Percentiles rank a stretch among this genome's conserved stretches.
Evolutionary conservation across 805 yeast genomes (phyloP).

Genomic region (Hanseniaspora osmophila): DNA sequence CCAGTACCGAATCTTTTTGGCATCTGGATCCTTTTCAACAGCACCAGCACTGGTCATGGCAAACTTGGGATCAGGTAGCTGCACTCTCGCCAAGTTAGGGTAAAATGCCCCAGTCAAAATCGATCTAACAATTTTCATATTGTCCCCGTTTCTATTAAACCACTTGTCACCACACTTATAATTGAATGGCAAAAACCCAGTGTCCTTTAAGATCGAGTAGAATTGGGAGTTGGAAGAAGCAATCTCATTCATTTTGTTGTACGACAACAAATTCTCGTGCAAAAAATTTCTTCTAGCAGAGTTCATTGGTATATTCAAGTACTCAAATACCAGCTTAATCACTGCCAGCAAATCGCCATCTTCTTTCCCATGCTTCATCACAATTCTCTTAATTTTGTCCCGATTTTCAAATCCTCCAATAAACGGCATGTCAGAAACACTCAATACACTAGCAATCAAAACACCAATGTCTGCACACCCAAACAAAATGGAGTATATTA

Average conservation of each 20-base stretch:
- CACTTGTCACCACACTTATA: conserved; percentile 22
- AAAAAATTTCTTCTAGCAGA: conserved; percentile 31
- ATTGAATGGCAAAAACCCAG: conserved; percentile 56
- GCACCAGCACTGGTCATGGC: conserved; percentile 62
- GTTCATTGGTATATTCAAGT: conserved; percentile 21
- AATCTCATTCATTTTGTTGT: conserved; percentile 54
- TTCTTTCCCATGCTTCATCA: conserved; percentile 24
- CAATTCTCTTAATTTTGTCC: conserved; percentile 41
- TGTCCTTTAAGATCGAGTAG: conserved; percentile 53
- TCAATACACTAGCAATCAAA: conserved; percentile 65
- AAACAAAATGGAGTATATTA: conserved; percentile 68
- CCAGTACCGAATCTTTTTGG: conserved; percentile 58
- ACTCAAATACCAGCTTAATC: conserved; percentile 43
- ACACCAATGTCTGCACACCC: conserved; percentile 67
- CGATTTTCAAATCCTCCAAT: conserved; percentile 45
- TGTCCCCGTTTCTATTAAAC: conserved; percentile 36
- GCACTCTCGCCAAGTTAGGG: conserved; percentile 73
- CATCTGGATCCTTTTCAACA: conserved; percentile 75
- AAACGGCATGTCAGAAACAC: conserved; percentile 59
- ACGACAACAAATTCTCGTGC: conserved; percentile 46
- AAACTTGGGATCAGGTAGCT: conserved; percentile 69
- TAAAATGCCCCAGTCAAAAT: conserved; percentile 68
- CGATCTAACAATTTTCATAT: conserved; percentile 42
- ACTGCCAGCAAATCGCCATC: conserved; percentile 69
- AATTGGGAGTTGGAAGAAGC: conserved; percentile 58